A percentile compares a stretch with the other conserved stretches of the same genome.
Conservation (phyloP, 108 stramenopile species). For the Poteriospumella lacustris region DNA sequence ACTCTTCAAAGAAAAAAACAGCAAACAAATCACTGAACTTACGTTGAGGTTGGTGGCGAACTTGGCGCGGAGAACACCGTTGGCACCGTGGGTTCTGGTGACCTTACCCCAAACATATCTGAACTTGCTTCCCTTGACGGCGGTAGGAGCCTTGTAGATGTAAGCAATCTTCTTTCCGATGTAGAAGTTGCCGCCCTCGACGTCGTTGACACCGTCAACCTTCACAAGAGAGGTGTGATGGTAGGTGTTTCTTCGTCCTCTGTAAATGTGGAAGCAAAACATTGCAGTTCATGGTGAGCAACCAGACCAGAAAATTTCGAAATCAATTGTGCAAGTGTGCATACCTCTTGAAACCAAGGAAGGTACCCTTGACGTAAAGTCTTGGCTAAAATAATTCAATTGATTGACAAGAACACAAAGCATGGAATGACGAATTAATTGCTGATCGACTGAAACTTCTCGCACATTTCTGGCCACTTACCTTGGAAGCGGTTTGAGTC, state of each 20-base stretch:
- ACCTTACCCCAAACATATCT: slow-evolving; percentile 98
- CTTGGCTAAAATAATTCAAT: slow-evolving; percentile 14
- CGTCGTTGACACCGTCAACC: slow-evolving; percentile 87
- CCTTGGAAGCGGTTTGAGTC: too few relatives aligned
- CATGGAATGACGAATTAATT: too few relatives aligned
- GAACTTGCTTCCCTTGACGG: slow-evolving; percentile 66
- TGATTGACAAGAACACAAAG: not conserved
- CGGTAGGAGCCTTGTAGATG: slow-evolving; percentile 77
- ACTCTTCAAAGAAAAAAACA: not conserved
- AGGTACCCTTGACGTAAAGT: slow-evolving; percentile 93
- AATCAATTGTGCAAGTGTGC: too few relatives aligned
- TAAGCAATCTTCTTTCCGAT: slow-evolving; percentile 96
- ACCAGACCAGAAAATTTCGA: too few relatives aligned
- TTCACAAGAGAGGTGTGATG: slow-evolving; percentile 93
- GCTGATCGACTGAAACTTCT: too few relatives aligned
- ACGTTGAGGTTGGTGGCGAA: slow-evolving; percentile 85
- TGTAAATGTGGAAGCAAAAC: not conserved
- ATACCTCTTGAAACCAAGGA: slow-evolving; percentile 90
- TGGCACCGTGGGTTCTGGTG: slow-evolving; percentile 86
- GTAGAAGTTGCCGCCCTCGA: slow-evolving; percentile 88
- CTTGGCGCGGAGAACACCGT: slow-evolving; percentile 95
- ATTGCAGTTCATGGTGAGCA: too few relatives aligned
- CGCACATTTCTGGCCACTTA: too few relatives aligned
- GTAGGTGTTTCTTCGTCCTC: slow-evolving; percentile 88
- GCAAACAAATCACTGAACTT: not conserved